Percentiles rank a stretch among this genome's conserved stretches.
Conservation (phyloP, 306 rosid genomes). For the Astragalus membranaceus region DNA sequence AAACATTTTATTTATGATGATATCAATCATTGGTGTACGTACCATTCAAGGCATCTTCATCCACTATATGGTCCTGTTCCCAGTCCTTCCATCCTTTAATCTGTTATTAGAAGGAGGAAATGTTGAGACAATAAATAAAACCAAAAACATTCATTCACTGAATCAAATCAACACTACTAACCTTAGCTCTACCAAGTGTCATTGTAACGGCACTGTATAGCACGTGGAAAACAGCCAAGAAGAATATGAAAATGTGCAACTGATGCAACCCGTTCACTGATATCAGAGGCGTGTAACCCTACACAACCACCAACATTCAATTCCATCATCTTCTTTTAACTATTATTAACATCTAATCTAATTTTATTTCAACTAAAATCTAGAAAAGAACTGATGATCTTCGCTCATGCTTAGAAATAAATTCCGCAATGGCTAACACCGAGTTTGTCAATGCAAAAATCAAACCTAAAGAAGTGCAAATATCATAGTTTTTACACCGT, state of each 20-base stretch:
- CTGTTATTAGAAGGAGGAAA: conserved; percentile 21
- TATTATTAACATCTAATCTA: no score
- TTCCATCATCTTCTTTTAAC: neutral
- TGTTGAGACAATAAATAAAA: neutral
- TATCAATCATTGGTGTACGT: neutral
- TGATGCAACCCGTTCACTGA: conserved; percentile 77
- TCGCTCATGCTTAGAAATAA: no score
- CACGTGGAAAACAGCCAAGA: conserved; percentile 85
- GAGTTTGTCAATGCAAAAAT: no score
- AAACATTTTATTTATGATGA: neutral
- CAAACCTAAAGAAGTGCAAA: no score
- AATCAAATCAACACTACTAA: conserved; percentile 7
- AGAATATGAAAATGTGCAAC: conserved; percentile 88
- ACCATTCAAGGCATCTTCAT: conserved; percentile 70
- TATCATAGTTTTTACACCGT: no score
- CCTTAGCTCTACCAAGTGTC: conserved; percentile 88
- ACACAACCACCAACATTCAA: conserved; percentile 12
- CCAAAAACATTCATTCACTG: neutral
- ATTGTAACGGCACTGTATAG: conserved; percentile 74
- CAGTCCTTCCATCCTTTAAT: conserved; percentile 81
- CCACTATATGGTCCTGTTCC: conserved; percentile 45
- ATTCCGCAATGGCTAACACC: no score
- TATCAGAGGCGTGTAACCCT: conserved; percentile 73
- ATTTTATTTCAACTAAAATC: no score
- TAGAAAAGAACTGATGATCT: no score